Conservation (phyloP, 495 filamentous ascomycete species). For the Xylaria longipes region DNA sequence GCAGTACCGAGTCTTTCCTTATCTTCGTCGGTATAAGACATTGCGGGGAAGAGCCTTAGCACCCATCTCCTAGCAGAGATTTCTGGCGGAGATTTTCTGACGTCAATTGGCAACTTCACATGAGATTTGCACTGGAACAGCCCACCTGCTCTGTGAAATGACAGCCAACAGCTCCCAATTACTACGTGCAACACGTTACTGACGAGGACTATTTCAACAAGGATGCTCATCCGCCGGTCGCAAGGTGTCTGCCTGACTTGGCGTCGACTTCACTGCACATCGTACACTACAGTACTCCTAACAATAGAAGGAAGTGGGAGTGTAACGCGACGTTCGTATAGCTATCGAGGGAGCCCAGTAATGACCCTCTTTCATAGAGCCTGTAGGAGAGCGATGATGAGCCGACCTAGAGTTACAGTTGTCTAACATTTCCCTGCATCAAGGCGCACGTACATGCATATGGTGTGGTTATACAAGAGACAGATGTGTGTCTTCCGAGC, state of each 20-base stretch:
- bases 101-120: not conserved
- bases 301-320: not conserved
- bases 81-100: slow-evolving; percentile 17
- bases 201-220: not conserved
- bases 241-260: slow-evolving; percentile 7
- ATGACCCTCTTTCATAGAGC: not conserved
- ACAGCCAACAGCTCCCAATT: not conserved
- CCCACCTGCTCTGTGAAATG: not conserved
- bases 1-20: slow-evolving; percentile 14
- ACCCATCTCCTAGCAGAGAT: slow-evolving; percentile 10
- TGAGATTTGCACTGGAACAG: not conserved
- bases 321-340: slow-evolving; percentile 18
- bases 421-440: not conserved
- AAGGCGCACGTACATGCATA: not conserved
- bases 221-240: not conserved
- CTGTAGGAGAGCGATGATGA: slow-evolving; percentile 2
- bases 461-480: slow-evolving; percentile 11
- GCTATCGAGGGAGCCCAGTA: not conserved
- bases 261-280: not conserved
- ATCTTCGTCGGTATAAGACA: slow-evolving; percentile 17
- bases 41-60: slow-evolving; percentile 17
- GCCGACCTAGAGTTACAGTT: slow-evolving; percentile 2
- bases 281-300: not conserved
- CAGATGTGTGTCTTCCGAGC: not conserved
- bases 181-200: not conserved